These are phyloP conservation scores for Beauveria medogensis DNA, from an alignment of 2,329 filamentous ascomycete species.

Conservation along the genomic window DNA sequence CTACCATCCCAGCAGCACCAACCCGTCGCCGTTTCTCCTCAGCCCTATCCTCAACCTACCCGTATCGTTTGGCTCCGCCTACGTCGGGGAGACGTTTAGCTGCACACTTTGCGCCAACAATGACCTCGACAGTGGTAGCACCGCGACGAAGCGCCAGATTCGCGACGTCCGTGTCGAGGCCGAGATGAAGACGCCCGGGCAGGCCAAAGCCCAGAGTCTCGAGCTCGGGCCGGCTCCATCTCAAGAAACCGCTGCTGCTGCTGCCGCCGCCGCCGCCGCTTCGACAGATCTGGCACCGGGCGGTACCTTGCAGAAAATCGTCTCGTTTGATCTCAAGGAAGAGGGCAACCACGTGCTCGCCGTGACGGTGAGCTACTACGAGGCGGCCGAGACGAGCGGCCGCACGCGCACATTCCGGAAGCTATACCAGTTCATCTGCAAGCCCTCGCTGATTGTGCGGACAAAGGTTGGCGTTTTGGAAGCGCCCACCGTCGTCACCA, in stretches of 20 bases:
- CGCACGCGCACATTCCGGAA: conserved; percentile 84
- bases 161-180: conserved; percentile 76
- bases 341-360: conserved; percentile 90
- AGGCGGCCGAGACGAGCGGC: conserved; percentile 63
- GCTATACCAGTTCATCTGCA: conserved; percentile 92
- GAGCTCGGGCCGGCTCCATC: conserved; percentile 40
- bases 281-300: conserved; percentile 47
- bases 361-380: conserved; percentile 90
- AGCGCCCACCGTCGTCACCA: background rate
- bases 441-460: conserved; percentile 79
- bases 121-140: conserved; percentile 40
- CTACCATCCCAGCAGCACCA: conserved; percentile 45
- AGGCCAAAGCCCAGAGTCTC: conserved; percentile 51
- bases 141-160: conserved; percentile 32
- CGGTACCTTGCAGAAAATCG: conserved; percentile 68
- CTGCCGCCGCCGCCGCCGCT: too few relatives aligned
- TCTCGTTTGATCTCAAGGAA: conserved; percentile 83
- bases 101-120: conserved; percentile 97
- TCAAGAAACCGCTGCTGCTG: background rate
- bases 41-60: conserved; percentile 71
- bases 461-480: conserved; percentile 70
- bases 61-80: conserved; percentile 85
- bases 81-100: conserved; percentile 90
- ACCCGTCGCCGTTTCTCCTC: conserved; percentile 49
- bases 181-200: conserved; percentile 87